Evolutionary conservation across 306 rosid genomes (phyloP), one percentile per base, ranked within the genome.

Genomic region (Ochetophila trinervis): DNA sequence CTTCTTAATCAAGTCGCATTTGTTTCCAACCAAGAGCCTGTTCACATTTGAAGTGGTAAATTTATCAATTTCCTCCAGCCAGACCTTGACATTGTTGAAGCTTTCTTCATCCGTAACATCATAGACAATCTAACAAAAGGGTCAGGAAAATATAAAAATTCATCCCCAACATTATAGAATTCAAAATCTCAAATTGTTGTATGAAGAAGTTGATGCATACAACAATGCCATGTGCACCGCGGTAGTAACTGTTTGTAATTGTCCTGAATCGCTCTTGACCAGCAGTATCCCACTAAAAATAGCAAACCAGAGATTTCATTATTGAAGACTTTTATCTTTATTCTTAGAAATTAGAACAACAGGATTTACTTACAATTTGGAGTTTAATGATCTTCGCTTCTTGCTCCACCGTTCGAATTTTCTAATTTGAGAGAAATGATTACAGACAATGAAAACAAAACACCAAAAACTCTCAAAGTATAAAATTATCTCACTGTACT

Each of bases 191-290:
- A 44, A 12, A 27, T 48, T 30, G 4, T 18, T 7, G 5, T 45
- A 68, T 35, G n/a, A 22, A 40, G 52, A 3, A 23, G 59, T 6
- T 40, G 34, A 50, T 50, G 53, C 90, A 73, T 73, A 84, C 90
- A 34, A 87, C 84, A 65, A 87, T 87, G 78, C 94, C 94, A 69
- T 87, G 90, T 74, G 94, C 94, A 56, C 95, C 95, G 36, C 88
- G 95, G 67, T 87, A 87, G 87, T 87, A 87, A 77, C 95, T 87
- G 83, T 90, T 87, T 59, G 90, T 87, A 75, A 87, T 87, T 60
- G 95, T 87, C 44, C 95, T 80, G 69, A 87, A 87, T 63, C 95
- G 90, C 72, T 87, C 95, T 75, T 87, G 95, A 57, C 95, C 95
- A 73, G 95, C 95, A 47, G 90, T 87, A 76, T 87, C 95, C 95